Evolutionary conservation across 2,329 filamentous ascomycete species (phyloP).

Genomic region (Exophiala alcalophila): DNA sequence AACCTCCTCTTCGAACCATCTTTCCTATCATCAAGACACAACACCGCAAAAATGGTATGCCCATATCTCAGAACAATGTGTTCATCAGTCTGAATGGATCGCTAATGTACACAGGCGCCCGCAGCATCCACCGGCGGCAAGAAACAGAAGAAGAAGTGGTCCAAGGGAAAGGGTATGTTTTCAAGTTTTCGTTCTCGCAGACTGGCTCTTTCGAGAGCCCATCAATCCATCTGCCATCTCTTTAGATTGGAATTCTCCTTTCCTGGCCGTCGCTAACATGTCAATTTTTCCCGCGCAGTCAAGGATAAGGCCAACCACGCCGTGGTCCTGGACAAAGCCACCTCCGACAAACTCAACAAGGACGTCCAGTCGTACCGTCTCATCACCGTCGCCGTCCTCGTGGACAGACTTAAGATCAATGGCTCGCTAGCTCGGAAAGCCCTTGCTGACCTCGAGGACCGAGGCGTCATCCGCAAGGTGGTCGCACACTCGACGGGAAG

Average conservation of each 20-base stretch:
- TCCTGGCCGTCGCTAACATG: constrained; percentile 2
- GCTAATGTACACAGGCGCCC: constrained; percentile 39
- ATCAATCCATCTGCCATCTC: no score
- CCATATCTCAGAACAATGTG: not conserved
- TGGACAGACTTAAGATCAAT: constrained; percentile 99
- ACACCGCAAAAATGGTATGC: constrained; percentile 25
- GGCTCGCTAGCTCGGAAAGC: constrained; percentile 81
- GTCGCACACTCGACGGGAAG: constrained; percentile 94
- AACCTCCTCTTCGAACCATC: constrained; percentile 9
- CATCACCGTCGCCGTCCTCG: constrained; percentile 95
- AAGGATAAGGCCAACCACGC: constrained; percentile 99
- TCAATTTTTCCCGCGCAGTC: constrained; percentile 58
- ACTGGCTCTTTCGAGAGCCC: not conserved
- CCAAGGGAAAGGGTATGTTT: constrained; percentile 54
- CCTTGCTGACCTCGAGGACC: constrained; percentile 33
- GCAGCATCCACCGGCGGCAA: constrained; percentile 49
- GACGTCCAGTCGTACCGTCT: constrained; percentile 99
- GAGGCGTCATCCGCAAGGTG: constrained; percentile 82
- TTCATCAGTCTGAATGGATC: not conserved
- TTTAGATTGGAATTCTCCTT: no score
- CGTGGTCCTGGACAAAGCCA: constrained; percentile 97
- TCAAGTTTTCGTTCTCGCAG: no score
- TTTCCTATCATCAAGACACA: constrained; percentile 12
- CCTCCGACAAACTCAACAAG: constrained; percentile 98
- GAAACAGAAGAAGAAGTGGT: constrained; percentile 59